Base-by-base conservation (phyloP, 257 asterid genomes). In the Sherardia arvensis region DNA sequence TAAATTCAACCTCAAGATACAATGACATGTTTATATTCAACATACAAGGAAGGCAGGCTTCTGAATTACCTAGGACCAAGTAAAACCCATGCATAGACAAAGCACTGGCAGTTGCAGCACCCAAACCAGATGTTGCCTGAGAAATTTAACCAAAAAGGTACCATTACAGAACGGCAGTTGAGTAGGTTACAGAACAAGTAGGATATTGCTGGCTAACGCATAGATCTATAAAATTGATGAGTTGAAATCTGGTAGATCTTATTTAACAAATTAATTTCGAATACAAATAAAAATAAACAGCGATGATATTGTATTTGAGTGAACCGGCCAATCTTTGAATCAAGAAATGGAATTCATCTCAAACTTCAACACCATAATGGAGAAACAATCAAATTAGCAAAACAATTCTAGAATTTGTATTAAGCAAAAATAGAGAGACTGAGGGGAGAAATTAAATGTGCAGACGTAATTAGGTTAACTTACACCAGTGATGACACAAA, bases 91-190 rank as follows among this genome's bases (percentile, higher is more conserved):
- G 84, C 71, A 74, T 74, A 9, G 95, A 80, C 68, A 91, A 86
- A 53, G 87, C 95, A 76, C 64, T 66, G 9, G 95, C 90, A 64
- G 88, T 87, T 64, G 88, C 90, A 65, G 89, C 96, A 62, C 96
- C 98, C 77, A 91, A 80, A 61, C 98, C 97, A 67, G 95, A 88
- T 9, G 98, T 83, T 47, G 95, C 95, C 97, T 88, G 83, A 68
- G 74, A 74, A 66, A 32, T 47, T 65, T 32, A 25, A 63, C 54
- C 73, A 58, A 47, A 54, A 64, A 68, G 61, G 34, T 40, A 56
- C 45, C 21, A 57, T 33, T 45, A 62, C 29, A 61, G 26, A 17
- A 27, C 25, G 45, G 2, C 47, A 23, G 11, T 32, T 29, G 14
- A 15, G 43, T 32, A 62, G 33, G 66, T 32, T 38, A 38, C 20